These are phyloP conservation scores for Rubia tinctorum DNA, from an alignment of 305 asterid genomes.

Conservation along the genomic window DNA sequence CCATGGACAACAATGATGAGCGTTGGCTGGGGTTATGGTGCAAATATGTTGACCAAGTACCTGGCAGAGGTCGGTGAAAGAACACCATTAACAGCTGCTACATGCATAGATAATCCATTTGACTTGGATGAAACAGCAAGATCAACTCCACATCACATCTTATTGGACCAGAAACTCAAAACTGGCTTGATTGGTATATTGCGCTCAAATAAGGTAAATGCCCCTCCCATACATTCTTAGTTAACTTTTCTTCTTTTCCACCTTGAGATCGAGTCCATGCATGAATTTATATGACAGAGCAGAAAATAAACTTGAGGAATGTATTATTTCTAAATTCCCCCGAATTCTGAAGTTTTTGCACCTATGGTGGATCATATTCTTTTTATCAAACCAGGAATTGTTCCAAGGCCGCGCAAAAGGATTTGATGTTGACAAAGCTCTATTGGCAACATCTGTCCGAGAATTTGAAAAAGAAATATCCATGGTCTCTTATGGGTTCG, in stretches of 20 bases:
- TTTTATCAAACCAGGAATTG: conserved; percentile 57
- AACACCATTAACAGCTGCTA: conserved; percentile 93
- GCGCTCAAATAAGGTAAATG: conserved; percentile 66
- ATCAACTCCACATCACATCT: conserved; percentile 43
- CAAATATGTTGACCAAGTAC: conserved; percentile 96
- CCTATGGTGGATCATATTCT: background rate
- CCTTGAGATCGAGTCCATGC: background rate
- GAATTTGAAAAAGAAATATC: conserved; percentile 90
- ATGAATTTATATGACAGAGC: background rate
- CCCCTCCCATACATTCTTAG: background rate
- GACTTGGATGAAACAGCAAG: conserved; percentile 84
- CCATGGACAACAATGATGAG: conserved; percentile 94
- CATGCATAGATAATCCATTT: conserved; percentile 93
- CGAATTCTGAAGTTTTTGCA: background rate
- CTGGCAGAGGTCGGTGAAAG: conserved; percentile 86
- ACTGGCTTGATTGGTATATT: conserved; percentile 76
- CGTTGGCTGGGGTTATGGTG: conserved; percentile 96
- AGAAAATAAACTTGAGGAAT: background rate
- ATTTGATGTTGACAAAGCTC: conserved; percentile 79
- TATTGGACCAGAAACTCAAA: conserved; percentile 54
- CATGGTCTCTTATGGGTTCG: conserved; percentile 76
- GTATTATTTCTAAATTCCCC: background rate
- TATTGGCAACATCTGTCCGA: conserved; percentile 61
- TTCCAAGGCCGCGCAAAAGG: conserved; percentile 91
- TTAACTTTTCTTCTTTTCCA: background rate